phyloP scores from a whole-genome alignment of 2,329 filamentous ascomycete species.

The Ophiocordyceps camponoti-rufipedis region DNA sequence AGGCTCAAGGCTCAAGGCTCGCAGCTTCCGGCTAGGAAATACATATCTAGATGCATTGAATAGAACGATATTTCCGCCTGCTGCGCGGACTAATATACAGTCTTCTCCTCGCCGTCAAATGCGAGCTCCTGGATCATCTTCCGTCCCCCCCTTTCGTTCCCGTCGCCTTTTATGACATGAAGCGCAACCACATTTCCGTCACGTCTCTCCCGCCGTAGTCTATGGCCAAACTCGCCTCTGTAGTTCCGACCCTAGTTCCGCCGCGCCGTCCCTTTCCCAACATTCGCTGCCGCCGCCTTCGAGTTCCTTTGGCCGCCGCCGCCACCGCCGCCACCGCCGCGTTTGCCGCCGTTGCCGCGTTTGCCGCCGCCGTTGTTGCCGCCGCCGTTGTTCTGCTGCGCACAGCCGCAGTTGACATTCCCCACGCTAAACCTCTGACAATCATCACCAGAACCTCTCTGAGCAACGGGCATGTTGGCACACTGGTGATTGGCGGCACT shows the following conservation, averaged over 20 bases:
- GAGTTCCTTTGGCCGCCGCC: no score
- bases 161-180: neutral
- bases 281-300: neutral
- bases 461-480: constrained; percentile 46
- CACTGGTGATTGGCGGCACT: constrained; percentile 48
- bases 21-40: no score
- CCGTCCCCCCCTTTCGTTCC: neutral
- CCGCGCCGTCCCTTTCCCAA: no score
- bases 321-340: neutral
- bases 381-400: neutral
- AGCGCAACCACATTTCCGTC: no score
- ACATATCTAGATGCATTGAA: neutral
- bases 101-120: neutral
- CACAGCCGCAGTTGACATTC: constrained; percentile 3
- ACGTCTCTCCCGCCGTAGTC: no score
- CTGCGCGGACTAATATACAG: neutral
- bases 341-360: neutral
- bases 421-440: constrained; percentile 41
- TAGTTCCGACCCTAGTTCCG: no score
- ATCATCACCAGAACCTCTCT: constrained; percentile 49
- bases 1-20: no score
- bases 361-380: constrained; percentile 1
- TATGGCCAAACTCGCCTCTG: no score
- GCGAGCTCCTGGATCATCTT: neutral
- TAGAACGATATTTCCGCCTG: neutral